A percentile compares a stretch with the other conserved stretches of the same genome.
Conservation (phyloP, 2,329 filamentous ascomycete species). For the Cladosporium sp. region DNA sequence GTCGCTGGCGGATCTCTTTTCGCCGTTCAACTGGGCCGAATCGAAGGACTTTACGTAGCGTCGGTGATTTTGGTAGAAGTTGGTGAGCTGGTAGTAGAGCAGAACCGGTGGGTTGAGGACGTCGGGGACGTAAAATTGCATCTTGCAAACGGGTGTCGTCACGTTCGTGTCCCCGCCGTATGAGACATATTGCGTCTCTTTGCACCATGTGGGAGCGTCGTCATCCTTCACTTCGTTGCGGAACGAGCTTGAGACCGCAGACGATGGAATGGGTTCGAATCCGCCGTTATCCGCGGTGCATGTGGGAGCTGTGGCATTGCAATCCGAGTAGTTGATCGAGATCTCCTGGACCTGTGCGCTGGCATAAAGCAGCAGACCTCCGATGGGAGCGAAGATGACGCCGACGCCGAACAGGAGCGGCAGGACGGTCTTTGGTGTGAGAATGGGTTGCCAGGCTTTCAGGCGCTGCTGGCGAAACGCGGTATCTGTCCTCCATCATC, state of each 20-base stretch:
- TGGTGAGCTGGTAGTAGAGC: slow-evolving; percentile 91
- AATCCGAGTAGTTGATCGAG: slow-evolving; percentile 83
- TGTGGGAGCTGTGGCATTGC: slow-evolving; percentile 52
- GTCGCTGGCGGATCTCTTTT: slow-evolving; percentile 52
- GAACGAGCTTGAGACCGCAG: slow-evolving; percentile 65
- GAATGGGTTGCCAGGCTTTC: slow-evolving; percentile 97
- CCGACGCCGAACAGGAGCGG: slow-evolving; percentile 88
- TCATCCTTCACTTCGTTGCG: slow-evolving; percentile 40
- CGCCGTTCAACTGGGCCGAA: slow-evolving; percentile 74
- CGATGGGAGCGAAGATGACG: slow-evolving; percentile 89
- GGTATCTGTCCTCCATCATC: slow-evolving; percentile 59
- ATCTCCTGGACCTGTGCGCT: slow-evolving; percentile 85
- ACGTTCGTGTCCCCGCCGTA: slow-evolving; percentile 23
- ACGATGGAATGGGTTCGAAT: slow-evolving; percentile 50
- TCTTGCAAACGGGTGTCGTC: slow-evolving; percentile 56
- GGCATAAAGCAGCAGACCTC: slow-evolving; percentile 78
- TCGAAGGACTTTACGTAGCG: slow-evolving; percentile 91
- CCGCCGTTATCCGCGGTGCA: slow-evolving; percentile 20
- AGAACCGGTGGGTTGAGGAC: slow-evolving; percentile 75
- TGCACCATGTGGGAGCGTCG: slow-evolving; percentile 25
- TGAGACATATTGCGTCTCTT: slow-evolving; percentile 17
- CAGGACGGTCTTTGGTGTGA: slow-evolving; percentile 89
- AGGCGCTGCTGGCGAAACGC: slow-evolving; percentile 94
- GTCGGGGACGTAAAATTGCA: slow-evolving; percentile 76
- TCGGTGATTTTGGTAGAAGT: slow-evolving; percentile 98